These are phyloP conservation scores for Papiliotrema nemorosa DNA, from an alignment of 1,284 basidiomycete species.

Conservation along the genomic window DNA sequence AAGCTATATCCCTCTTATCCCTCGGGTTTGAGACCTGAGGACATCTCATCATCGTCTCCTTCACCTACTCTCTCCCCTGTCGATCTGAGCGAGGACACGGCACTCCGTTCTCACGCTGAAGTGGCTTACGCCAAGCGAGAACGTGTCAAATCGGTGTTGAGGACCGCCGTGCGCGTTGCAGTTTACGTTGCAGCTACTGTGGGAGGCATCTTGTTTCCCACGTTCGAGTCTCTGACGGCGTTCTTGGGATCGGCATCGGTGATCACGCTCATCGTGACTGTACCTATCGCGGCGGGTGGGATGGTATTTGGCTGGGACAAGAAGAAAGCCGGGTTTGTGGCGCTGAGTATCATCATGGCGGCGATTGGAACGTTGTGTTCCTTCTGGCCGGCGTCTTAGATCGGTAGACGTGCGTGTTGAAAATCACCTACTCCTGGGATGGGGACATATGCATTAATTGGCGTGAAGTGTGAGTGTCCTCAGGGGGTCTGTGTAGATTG, in stretches of 20 bases:
- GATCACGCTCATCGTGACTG: conserved; percentile 73
- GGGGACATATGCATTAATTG: too few relatives aligned
- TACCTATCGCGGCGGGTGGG: conserved; percentile 63
- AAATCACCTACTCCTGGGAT: too few relatives aligned
- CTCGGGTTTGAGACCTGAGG: conserved; percentile 37
- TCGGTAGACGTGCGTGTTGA: too few relatives aligned
- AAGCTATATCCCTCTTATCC: conserved; percentile 42
- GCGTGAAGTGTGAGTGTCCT: too few relatives aligned
- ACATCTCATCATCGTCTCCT: conserved; percentile 19
- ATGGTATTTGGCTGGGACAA: conserved; percentile 52
- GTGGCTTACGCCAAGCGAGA: conserved; percentile 27
- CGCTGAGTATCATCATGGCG: conserved; percentile 61
- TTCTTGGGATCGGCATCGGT: conserved; percentile 80
- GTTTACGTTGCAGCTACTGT: conserved; percentile 62
- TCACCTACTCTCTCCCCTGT: conserved; percentile 6
- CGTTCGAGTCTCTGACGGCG: conserved; percentile 82
- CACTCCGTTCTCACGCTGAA: conserved; percentile 59
- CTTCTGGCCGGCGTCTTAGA: too few relatives aligned
- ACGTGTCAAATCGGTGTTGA: conserved; percentile 53
- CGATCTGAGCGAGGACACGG: conserved; percentile 51
- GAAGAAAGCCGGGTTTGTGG: conserved; percentile 58
- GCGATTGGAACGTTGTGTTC: conserved; percentile 69
- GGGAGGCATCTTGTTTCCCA: conserved; percentile 74
- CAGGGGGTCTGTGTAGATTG: too few relatives aligned
- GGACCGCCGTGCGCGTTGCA: conserved; percentile 59